phyloP scores from a whole-genome alignment of 805 yeast genomes.

The Starmerella khaoyaiensis region DNA sequence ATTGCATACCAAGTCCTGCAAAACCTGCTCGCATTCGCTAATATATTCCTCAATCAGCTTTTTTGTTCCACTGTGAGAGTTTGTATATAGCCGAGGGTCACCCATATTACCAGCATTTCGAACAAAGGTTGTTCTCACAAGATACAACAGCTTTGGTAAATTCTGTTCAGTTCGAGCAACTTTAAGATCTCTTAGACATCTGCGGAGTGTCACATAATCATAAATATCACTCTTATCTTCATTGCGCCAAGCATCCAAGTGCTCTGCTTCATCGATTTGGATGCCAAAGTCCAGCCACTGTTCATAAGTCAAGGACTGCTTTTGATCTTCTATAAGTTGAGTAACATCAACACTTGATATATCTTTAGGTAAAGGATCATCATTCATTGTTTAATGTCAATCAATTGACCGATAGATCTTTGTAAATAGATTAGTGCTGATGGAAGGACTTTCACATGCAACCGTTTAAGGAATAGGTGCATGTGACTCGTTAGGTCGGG shows the following conservation, averaged over 20 bases:
- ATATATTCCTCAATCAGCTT: slow-evolving; percentile 69
- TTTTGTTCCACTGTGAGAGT: slow-evolving; percentile 78
- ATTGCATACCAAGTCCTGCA: slow-evolving; percentile 26
- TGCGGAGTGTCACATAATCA: slow-evolving; percentile 51
- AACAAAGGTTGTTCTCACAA: slow-evolving; percentile 72
- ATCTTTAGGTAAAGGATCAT: too few relatives aligned
- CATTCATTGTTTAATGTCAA: too few relatives aligned
- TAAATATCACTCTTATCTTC: slow-evolving; percentile 48
- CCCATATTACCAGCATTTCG: slow-evolving; percentile 83
- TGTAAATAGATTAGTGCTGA: too few relatives aligned
- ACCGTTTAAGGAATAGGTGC: too few relatives aligned
- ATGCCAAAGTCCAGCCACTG: slow-evolving; percentile 59
- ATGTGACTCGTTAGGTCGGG: too few relatives aligned
- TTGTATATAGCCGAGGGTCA: slow-evolving; percentile 59
- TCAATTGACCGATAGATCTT: not conserved
- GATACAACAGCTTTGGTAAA: slow-evolving; percentile 47
- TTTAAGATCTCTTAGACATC: slow-evolving; percentile 42
- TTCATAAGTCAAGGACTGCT: slow-evolving; percentile 26
- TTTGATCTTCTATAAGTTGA: slow-evolving; percentile 1
- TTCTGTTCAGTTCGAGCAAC: slow-evolving; percentile 47
- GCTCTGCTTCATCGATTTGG: slow-evolving; percentile 50
- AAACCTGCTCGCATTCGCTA: slow-evolving; percentile 53
- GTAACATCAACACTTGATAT: too few relatives aligned
- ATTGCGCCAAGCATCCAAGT: slow-evolving; percentile 61
- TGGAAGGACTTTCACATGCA: too few relatives aligned